Conservation (phyloP, 2,329 filamentous ascomycete species). For the Pseudogymnoascus sp. region DNA sequence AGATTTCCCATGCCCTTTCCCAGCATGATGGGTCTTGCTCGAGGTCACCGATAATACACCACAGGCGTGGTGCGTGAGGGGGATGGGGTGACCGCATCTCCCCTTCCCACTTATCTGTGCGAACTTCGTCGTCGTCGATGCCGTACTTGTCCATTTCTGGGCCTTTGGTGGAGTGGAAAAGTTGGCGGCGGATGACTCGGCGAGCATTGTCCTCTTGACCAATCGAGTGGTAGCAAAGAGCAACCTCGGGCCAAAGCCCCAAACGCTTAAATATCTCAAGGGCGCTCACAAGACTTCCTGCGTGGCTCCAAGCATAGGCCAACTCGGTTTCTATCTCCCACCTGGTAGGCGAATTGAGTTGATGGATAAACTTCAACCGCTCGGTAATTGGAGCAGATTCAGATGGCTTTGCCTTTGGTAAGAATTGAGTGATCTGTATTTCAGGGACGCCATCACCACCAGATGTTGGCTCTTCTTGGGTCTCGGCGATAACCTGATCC, state of each 20-base stretch:
- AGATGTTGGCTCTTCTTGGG: slow-evolving; percentile 31
- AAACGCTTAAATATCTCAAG: slow-evolving; percentile 93
- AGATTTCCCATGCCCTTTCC: slow-evolving; percentile 81
- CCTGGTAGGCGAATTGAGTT: slow-evolving; percentile 72
- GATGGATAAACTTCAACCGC: slow-evolving; percentile 75
- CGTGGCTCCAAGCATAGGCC: slow-evolving; percentile 81
- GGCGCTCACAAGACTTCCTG: slow-evolving; percentile 82
- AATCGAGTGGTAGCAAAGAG: slow-evolving; percentile 60
- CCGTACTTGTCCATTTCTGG: slow-evolving; percentile 33
- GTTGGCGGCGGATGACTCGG: slow-evolving; percentile 65
- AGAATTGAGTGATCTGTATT: slow-evolving; percentile 64
- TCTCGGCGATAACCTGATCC: slow-evolving; percentile 90
- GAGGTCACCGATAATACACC: slow-evolving; percentile 90
- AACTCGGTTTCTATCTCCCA: slow-evolving; percentile 95
- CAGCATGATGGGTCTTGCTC: slow-evolving; percentile 70
- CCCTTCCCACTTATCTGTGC: slow-evolving; percentile 51
- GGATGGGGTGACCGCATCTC: slow-evolving; percentile 64
- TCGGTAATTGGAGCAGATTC: slow-evolving; percentile 74
- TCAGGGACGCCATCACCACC: slow-evolving; percentile 30
- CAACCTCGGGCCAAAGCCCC: slow-evolving; percentile 90
- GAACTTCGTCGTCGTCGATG: slow-evolving; percentile 46
- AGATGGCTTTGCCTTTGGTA: slow-evolving; percentile 65
- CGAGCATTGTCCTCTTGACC: slow-evolving; percentile 71
- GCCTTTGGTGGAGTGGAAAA: slow-evolving; percentile 60
- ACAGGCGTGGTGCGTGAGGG: slow-evolving; percentile 75